A percentile compares a stretch with the other conserved stretches of the same genome.
phyloP scores from a whole-genome alignment of 768 basidiomycete species.

The Leccinum imitatum region DNA sequence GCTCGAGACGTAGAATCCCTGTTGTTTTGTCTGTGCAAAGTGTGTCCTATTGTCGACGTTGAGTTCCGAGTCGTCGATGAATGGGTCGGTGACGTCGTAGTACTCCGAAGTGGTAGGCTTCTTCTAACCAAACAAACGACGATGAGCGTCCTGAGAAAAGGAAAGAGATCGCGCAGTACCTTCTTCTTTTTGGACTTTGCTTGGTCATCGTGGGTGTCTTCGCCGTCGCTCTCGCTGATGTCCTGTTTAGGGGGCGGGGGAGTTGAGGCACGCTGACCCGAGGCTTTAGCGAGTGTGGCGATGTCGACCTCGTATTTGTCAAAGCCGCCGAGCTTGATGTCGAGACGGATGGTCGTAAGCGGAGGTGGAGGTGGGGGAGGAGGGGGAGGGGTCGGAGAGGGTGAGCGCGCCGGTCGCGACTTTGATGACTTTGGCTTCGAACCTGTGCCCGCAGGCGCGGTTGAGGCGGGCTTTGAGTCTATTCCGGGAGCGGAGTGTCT shows the following conservation, averaged over 20 bases:
- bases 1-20: slow-evolving; percentile 88
- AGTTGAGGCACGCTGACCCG: slow-evolving; percentile 63
- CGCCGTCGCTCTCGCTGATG: slow-evolving; percentile 56
- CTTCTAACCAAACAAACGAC: slow-evolving; percentile 30
- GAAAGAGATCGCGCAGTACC: slow-evolving; percentile 22
- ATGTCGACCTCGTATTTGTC: slow-evolving; percentile 76
- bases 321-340: slow-evolving; percentile 70
- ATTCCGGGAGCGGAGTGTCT: slow-evolving; percentile 25
- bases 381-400: slow-evolving; percentile 57
- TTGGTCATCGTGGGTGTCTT: slow-evolving; percentile 40
- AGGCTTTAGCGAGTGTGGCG: slow-evolving; percentile 51
- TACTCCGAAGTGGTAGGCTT: slow-evolving; percentile 65
- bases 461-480: slow-evolving; percentile 28
- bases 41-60: slow-evolving; percentile 87
- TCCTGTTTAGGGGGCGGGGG: slow-evolving; percentile 50
- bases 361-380: slow-evolving; percentile 45
- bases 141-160: slow-evolving; percentile 7
- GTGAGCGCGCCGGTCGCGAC: slow-evolving; percentile 42
- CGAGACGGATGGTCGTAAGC: slow-evolving; percentile 63
- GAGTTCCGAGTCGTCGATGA: slow-evolving; percentile 97
- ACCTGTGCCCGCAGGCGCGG: slow-evolving; percentile 30
- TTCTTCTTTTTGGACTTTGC: slow-evolving; percentile 39
- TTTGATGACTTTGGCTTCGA: slow-evolving; percentile 56
- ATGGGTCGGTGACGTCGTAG: slow-evolving; percentile 90
- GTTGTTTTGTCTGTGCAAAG: slow-evolving; percentile 89